Evolutionary conservation across 805 yeast species (phyloP).

Genomic region (Suhomyces emberorum): DNA sequence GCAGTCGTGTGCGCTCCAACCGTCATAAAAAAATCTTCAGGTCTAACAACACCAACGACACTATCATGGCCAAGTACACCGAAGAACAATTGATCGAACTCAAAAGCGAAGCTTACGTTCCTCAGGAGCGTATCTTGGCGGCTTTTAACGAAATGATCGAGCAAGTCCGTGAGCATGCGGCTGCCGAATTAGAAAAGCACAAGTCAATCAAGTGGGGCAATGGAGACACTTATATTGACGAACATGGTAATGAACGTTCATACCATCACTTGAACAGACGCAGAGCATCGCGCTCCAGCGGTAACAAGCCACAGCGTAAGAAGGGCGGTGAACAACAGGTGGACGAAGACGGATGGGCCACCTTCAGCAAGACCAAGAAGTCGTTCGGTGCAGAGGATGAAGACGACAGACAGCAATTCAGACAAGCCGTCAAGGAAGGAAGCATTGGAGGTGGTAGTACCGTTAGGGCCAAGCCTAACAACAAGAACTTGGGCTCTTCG

Average conservation of each 20-base stretch:
- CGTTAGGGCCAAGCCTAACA: conserved; percentile 63
- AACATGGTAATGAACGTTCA: conserved; percentile 43
- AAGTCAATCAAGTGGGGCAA: conserved; percentile 29
- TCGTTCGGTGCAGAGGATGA: conserved; percentile 50
- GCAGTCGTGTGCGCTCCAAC: no score
- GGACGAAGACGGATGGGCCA: conserved; percentile 85
- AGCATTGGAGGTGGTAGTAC: conserved; percentile 19
- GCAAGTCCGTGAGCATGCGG: conserved; percentile 52
- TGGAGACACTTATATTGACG: conserved; percentile 47
- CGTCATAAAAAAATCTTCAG: no score
- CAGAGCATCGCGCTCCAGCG: conserved; percentile 54
- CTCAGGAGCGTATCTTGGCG: conserved; percentile 60
- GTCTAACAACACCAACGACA: not conserved
- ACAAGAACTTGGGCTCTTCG: conserved; percentile 69
- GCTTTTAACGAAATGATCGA: conserved; percentile 66
- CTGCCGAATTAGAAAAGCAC: conserved; percentile 27
- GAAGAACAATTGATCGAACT: conserved; percentile 64
- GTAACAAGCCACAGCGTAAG: conserved; percentile 54
- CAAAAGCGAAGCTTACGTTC: conserved; percentile 55
- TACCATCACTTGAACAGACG: conserved; percentile 51
- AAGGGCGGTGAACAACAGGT: conserved; percentile 49
- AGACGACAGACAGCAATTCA: conserved; percentile 45
- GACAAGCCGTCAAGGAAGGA: conserved; percentile 46
- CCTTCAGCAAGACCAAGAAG: conserved; percentile 46
- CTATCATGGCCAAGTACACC: conserved; percentile 56